Percentiles rank a stretch among this genome's conserved stretches.
These are phyloP conservation scores for Striga asiatica DNA, from an alignment of 257 asterid genomes.

Conservation along the genomic window DNA sequence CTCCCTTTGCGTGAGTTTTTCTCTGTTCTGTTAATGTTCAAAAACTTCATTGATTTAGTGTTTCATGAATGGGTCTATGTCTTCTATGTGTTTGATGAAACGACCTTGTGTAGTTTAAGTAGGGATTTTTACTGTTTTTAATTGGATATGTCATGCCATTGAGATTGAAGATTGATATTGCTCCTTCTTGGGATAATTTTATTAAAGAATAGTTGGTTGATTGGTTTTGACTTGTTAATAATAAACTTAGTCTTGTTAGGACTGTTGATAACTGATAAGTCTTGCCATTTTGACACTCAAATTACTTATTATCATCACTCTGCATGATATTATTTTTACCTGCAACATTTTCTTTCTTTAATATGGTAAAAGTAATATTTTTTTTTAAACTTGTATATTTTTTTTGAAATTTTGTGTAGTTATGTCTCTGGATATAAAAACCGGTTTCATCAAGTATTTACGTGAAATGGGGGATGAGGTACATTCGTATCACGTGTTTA, in stretches of 20 bases:
- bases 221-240: too few species aligned
- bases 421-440: conserved; percentile 94
- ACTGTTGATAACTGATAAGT: too few species aligned
- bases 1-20: conserved; percentile 89
- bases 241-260: too few species aligned
- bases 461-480: conserved; percentile 99
- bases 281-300: too few species aligned
- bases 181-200: not conserved
- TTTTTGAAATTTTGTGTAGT: conserved; percentile 38
- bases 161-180: not conserved
- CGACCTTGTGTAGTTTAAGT: not conserved
- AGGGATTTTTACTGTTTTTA: conserved; percentile 1
- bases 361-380: too few species aligned
- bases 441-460: conserved; percentile 83
- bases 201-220: too few species aligned
- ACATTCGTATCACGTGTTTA: too few species aligned
- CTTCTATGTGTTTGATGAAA: not conserved
- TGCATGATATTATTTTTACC: too few species aligned
- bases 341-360: too few species aligned
- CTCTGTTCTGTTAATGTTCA: not conserved
- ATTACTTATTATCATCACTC: too few species aligned
- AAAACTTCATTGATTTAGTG: not conserved
- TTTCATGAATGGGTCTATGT: not conserved
- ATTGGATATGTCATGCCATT: conserved; percentile 5
- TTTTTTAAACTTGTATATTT: not conserved